Base-by-base conservation (phyloP, 345 rosid genomes). In the Pistacia atlantica region DNA sequence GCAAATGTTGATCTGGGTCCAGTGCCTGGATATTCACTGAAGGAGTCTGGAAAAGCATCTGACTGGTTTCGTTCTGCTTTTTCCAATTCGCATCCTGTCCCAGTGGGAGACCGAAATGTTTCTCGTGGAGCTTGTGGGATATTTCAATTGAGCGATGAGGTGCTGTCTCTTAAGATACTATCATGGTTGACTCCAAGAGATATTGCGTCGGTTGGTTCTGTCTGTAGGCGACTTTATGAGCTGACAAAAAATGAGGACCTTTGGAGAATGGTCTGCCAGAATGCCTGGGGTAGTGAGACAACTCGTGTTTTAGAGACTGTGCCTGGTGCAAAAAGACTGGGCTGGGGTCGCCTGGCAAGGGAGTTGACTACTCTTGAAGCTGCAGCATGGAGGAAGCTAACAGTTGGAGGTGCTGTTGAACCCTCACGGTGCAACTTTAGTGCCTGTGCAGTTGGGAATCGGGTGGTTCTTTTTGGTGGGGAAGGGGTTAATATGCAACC, bases 401-500 rank as follows among this genome's bases (percentile, higher is more conserved):
- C 93, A 14, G 94, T 93, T 80, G 93, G 95, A 73, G 98, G 98
- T 75, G 87, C 83, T 74, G 98, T 93, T 76, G 97, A 93, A 73
- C 97, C 98, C 9, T 93, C 98, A 7, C 78, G 97, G 58, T 93
- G 97, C 89, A 93, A 93, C 80, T 93, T 92, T 79, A 91, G 96
- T 78, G 93, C 96, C 0, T 94, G 98, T 84, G 98, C 97, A 3
- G 97, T 94, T 38, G 97, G 97, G 55, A 93, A 93, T 69, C 84
- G 94, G 31, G 94, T 93, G 7, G 93, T 93, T 46, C 94, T 93
- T 48, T 93, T 92, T 68, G 95, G 98, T 64, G 98, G 98, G 11
- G 98, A 93, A 81, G 95, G 97, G 62, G 98, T 92, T 64, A 88
- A 93, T 80, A 93, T 93, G 98, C 93, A 93, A 76, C 98, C 98